A percentile compares a stretch with the other conserved stretches of the same genome.
These are phyloP conservation scores for Pilasporangium apinafurcum DNA, from an alignment of 352 stramenopile species.

Conservation along the genomic window DNA sequence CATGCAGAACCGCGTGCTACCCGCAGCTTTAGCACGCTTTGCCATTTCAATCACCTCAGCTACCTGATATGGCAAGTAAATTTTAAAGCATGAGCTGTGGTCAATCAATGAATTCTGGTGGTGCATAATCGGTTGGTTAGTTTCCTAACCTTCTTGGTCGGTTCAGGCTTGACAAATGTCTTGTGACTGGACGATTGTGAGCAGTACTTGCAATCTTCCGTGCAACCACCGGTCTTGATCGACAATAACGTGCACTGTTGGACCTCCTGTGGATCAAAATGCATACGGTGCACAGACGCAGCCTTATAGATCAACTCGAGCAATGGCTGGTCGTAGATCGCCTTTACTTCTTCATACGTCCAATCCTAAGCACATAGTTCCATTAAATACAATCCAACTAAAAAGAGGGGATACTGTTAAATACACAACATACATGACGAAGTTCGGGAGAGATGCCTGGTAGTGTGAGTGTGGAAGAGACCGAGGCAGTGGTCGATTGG, in stretches of 20 bases:
- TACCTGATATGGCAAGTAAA: slow-evolving; percentile 25
- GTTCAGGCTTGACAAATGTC: slow-evolving; percentile 98
- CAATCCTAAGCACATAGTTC: slow-evolving; percentile 64
- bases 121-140: no score
- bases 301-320: slow-evolving; percentile 97
- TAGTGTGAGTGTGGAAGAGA: slow-evolving; percentile 45
- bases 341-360: slow-evolving; percentile 93
- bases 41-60: slow-evolving; percentile 96
- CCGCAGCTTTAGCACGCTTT: slow-evolving; percentile 91
- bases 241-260: slow-evolving; percentile 97
- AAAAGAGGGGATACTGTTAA: no score
- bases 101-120: background rate
- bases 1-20: slow-evolving; percentile 98
- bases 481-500: slow-evolving; percentile 18
- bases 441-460: slow-evolving; percentile 61
- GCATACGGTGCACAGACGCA: slow-evolving; percentile 95
- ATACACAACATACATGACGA: slow-evolving; percentile 29
- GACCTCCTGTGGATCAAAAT: slow-evolving; percentile 96
- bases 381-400: no score
- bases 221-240: slow-evolving; percentile 97
- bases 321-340: slow-evolving; percentile 93
- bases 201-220: slow-evolving; percentile 95
- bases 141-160: slow-evolving; percentile 89
- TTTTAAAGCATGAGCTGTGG: background rate
- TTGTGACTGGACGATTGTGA: slow-evolving; percentile 95